phyloP scores from a whole-genome alignment of 2,329 filamentous ascomycete species.

The Colletotrichum sublineola region DNA sequence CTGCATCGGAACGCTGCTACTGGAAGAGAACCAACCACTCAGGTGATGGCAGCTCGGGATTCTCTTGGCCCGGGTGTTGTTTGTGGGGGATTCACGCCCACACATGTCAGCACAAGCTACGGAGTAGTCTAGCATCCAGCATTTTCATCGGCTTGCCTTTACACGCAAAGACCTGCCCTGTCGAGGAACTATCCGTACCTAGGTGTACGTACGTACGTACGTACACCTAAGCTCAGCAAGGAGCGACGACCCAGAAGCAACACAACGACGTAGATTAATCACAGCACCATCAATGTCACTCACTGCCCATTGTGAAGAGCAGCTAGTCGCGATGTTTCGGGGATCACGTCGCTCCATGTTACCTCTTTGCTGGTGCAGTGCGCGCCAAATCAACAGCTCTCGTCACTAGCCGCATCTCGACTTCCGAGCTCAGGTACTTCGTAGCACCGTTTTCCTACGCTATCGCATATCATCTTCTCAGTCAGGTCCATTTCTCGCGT shows the following conservation, averaged over 20 bases:
- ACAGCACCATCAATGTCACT: background rate
- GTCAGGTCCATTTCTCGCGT: constrained; percentile 25
- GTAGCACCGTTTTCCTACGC: constrained; percentile 5
- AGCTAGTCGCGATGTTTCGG: constrained; percentile 2
- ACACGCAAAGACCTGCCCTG: constrained; percentile 4
- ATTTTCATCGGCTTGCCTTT: constrained; percentile 2
- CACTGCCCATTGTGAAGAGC: background rate
- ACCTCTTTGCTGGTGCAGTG: background rate
- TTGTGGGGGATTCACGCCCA: constrained; percentile 23
- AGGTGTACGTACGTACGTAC: background rate
- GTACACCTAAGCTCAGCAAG: background rate
- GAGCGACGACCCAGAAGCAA: background rate
- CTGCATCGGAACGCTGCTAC: constrained; percentile 18
- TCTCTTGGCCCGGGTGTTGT: constrained; percentile 3
- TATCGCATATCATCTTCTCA: constrained; percentile 38
- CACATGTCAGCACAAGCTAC: background rate
- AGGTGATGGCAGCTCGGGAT: background rate
- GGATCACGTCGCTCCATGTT: background rate
- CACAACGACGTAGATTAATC: background rate
- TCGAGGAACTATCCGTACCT: background rate
- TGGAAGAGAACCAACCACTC: constrained; percentile 17
- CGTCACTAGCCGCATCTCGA: background rate
- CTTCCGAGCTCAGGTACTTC: background rate
- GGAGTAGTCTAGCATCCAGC: background rate
- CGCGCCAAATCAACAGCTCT: background rate